Evolutionary conservation across 768 basidiomycete genomes (phyloP).

Genomic region (Lyophyllum decastes): DNA sequence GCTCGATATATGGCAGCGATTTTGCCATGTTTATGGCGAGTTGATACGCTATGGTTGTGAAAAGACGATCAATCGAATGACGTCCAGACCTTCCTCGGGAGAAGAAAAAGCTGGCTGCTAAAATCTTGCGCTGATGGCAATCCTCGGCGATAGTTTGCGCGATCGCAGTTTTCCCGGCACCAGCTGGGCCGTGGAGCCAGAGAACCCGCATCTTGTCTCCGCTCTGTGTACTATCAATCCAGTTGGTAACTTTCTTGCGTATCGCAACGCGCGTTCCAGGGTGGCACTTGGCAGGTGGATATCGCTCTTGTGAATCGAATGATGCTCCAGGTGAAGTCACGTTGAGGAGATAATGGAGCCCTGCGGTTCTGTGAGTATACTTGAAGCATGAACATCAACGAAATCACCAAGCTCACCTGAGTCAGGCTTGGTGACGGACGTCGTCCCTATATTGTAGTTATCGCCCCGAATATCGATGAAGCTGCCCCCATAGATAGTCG

Average conservation of each 20-base stretch:
- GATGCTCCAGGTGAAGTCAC: neutral
- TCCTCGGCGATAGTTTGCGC: constrained; percentile 6
- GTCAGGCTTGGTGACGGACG: neutral
- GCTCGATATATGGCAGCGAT: neutral
- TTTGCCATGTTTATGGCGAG: neutral
- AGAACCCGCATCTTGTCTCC: neutral
- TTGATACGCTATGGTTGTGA: neutral
- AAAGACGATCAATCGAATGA: neutral
- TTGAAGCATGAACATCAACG: neutral
- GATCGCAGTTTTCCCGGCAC: neutral
- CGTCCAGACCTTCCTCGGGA: neutral
- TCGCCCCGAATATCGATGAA: too few species aligned
- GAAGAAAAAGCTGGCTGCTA: constrained; percentile 10
- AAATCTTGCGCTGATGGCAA: neutral
- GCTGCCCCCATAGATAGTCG: too few species aligned
- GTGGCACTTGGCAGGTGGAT: neutral
- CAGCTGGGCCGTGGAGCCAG: neutral
- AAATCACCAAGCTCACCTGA: neutral
- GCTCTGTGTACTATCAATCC: neutral
- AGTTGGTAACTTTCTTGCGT: neutral
- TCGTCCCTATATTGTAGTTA: neutral
- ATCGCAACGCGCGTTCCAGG: constrained; percentile 1
- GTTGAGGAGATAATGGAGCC: neutral
- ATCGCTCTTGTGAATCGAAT: neutral
- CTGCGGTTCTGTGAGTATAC: neutral